Percentiles rank a stretch among this genome's conserved stretches.
Evolutionary conservation across 1,284 basidiomycete species (phyloP).

Genomic region (Melampsora medusae): DNA sequence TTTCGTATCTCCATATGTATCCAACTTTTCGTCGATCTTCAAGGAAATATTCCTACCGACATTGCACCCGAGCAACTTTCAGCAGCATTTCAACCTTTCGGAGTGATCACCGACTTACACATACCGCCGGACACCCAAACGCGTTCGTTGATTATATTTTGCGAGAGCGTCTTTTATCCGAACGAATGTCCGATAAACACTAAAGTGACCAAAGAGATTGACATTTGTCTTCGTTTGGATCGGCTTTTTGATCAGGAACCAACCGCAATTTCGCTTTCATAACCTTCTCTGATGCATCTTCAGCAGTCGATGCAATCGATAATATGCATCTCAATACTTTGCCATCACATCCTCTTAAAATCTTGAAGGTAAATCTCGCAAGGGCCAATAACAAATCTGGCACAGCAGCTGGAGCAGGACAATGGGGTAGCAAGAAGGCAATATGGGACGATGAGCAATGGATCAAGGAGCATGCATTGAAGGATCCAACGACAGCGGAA

Average conservation of each 20-base stretch:
- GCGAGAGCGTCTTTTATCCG: neutral
- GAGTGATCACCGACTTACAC: conserved; percentile 51
- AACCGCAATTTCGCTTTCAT: conserved; percentile 52
- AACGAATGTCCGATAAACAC: neutral
- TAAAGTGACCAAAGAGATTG: neutral
- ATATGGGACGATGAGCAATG: conserved; percentile 42
- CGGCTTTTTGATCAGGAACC: neutral
- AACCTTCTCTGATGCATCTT: conserved; percentile 46
- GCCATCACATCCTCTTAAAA: neutral
- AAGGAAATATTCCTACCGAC: conserved; percentile 49
- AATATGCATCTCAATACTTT: conserved; percentile 53
- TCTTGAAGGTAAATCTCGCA: conserved; percentile 42
- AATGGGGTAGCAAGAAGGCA: conserved; percentile 1
- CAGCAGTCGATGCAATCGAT: conserved; percentile 52
- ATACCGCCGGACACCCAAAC: conserved; percentile 50
- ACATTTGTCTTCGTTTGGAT: neutral
- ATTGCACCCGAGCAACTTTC: conserved; percentile 48
- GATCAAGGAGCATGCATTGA: conserved; percentile 37
- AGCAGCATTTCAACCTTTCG: conserved; percentile 51
- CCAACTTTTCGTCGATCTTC: too few species aligned
- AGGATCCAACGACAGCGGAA: neutral
- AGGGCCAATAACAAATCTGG: neutral
- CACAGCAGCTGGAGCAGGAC: neutral
- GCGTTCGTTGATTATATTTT: conserved; percentile 42
- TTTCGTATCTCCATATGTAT: too few species aligned